phyloP scores from a whole-genome alignment of 2,329 filamentous ascomycete species.

The Xylariaceae sp. region DNA sequence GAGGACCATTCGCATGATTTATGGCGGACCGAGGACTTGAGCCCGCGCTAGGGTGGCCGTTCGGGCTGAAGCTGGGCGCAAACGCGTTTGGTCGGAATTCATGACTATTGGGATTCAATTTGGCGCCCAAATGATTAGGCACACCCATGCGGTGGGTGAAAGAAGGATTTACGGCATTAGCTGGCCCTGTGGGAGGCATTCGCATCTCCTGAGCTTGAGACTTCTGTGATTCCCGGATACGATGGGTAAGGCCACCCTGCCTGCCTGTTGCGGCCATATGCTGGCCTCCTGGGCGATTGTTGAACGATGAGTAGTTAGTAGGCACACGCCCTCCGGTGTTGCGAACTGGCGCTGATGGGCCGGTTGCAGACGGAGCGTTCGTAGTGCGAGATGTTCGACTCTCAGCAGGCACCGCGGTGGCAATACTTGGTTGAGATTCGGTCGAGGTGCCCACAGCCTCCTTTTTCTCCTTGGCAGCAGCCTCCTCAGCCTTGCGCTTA shows the following conservation, averaged over 20 bases:
- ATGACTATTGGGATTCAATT: slow-evolving; percentile 69
- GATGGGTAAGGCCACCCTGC: slow-evolving; percentile 56
- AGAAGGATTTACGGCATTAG: slow-evolving; percentile 59
- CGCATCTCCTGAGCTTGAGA: slow-evolving; percentile 65
- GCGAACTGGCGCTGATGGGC: slow-evolving; percentile 30
- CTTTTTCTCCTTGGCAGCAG: slow-evolving; percentile 59
- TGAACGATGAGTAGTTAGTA: slow-evolving; percentile 56
- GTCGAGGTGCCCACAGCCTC: slow-evolving; percentile 50
- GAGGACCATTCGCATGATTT: slow-evolving; percentile 54
- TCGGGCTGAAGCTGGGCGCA: slow-evolving; percentile 82
- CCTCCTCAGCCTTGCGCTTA: slow-evolving; percentile 52
- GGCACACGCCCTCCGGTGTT: slow-evolving; percentile 56
- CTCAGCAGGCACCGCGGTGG: slow-evolving; percentile 32
- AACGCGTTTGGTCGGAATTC: slow-evolving; percentile 89
- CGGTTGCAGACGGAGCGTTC: slow-evolving; percentile 29
- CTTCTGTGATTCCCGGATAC: slow-evolving; percentile 62
- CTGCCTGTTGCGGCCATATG: slow-evolving; percentile 50
- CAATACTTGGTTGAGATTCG: slow-evolving; percentile 49
- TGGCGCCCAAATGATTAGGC: slow-evolving; percentile 59
- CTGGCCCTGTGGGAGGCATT: slow-evolving; percentile 75
- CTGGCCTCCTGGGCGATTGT: slow-evolving; percentile 53
- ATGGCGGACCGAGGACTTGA: slow-evolving; percentile 74
- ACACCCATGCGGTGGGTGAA: slow-evolving; percentile 61
- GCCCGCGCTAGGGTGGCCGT: slow-evolving; percentile 65
- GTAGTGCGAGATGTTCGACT: slow-evolving; percentile 43